phyloP scores from a whole-genome alignment of 2,329 filamentous ascomycete genomes.

The Scytalidium lignicola region DNA sequence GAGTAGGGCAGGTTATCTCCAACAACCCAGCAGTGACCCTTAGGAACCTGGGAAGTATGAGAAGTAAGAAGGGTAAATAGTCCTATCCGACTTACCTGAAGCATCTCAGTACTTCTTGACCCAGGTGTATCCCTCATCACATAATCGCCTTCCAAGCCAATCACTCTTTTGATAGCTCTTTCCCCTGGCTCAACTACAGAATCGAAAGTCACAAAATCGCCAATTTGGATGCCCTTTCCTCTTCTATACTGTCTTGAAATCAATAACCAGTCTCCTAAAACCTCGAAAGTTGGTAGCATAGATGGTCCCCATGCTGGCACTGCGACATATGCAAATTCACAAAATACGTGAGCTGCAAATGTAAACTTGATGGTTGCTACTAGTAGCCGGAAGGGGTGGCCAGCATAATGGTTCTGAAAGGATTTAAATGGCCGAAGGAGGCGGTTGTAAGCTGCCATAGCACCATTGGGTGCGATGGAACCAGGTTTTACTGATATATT shows the following conservation, averaged over 20 bases:
- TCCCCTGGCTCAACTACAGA: conserved; percentile 62
- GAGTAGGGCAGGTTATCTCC: conserved; percentile 86
- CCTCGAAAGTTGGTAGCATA: conserved; percentile 81
- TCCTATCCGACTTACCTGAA: conserved; percentile 42
- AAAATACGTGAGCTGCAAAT: conserved; percentile 44
- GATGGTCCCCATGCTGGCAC: conserved; percentile 65
- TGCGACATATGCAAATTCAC: conserved; percentile 57
- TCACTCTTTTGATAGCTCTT: conserved; percentile 64
- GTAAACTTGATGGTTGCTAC: conserved; percentile 42
- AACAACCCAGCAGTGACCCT: conserved; percentile 85
- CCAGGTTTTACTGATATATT: not conserved
- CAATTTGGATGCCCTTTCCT: conserved; percentile 66
- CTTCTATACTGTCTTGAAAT: conserved; percentile 63
- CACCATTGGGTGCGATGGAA: not conserved
- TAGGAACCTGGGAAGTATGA: conserved; percentile 60
- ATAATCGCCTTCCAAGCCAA: conserved; percentile 52
- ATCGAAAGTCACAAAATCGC: conserved; percentile 76
- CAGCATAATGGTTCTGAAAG: conserved; percentile 9
- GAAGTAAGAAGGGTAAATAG: not conserved
- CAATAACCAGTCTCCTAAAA: conserved; percentile 62
- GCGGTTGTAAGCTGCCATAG: not conserved
- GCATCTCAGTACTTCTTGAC: conserved; percentile 39
- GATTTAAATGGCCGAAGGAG: conserved; percentile 3
- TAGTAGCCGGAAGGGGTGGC: conserved; percentile 35
- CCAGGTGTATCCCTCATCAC: conserved; percentile 61